Conservation (phyloP, 2,329 filamentous ascomycete genomes). For the Aspergillus ruber region DNA sequence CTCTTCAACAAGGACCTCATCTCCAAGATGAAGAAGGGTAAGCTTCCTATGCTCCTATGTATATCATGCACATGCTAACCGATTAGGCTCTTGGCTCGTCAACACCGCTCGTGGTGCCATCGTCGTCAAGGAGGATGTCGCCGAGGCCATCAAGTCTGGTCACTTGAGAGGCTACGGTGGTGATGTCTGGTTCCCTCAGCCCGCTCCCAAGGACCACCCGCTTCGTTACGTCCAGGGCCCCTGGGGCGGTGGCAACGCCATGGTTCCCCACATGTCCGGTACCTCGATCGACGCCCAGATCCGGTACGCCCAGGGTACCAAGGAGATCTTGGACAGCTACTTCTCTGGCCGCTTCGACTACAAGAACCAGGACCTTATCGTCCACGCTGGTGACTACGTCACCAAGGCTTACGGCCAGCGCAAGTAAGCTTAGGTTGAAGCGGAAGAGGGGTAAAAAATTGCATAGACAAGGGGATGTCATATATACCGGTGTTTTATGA, state of each 20-base stretch:
- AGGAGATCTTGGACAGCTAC: conserved; percentile 87
- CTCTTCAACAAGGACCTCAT: conserved; percentile 99
- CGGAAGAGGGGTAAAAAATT: too few species aligned
- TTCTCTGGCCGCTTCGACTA: conserved; percentile 84
- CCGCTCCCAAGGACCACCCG: conserved; percentile 84
- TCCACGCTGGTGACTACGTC: conserved; percentile 82
- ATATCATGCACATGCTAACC: conserved; percentile 7
- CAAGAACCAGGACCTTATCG: conserved; percentile 82
- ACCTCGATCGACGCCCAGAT: conserved; percentile 97
- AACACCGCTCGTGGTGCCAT: conserved; percentile 99
- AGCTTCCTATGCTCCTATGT: conserved; percentile 18
- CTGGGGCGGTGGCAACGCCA: conserved; percentile 95
- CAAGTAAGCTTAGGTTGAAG: conserved; percentile 17
- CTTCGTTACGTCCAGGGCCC: conserved; percentile 90
- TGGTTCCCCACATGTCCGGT: conserved; percentile 98
- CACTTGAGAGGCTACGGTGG: conserved; percentile 54
- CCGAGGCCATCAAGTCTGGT: conserved; percentile 82
- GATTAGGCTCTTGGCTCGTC: conserved; percentile 79
- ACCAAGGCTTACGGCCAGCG: conserved; percentile 88
- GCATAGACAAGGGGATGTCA: neutral
- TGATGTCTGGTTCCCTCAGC: conserved; percentile 86
- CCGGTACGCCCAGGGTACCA: conserved; percentile 79
- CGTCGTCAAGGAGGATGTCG: conserved; percentile 98
- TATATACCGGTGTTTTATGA: neutral
- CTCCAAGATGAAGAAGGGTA: conserved; percentile 96